These are phyloP conservation scores for Suillus lakei DNA, from an alignment of 768 basidiomycete species.

Conservation along the genomic window DNA sequence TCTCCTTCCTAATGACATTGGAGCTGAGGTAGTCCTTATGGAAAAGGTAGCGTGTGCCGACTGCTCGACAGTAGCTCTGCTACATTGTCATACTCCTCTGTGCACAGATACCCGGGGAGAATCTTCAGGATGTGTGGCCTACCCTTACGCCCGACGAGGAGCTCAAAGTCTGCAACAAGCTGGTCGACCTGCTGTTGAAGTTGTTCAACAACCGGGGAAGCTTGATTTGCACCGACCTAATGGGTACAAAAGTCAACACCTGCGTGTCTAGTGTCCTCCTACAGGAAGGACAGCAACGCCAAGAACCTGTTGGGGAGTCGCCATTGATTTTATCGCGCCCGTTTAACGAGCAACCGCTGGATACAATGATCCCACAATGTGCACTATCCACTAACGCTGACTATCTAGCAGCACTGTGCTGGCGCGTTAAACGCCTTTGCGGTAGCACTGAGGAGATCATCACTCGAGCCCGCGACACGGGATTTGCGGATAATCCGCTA, in stretches of 20 bases:
- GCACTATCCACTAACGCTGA: slow-evolving; percentile 29
- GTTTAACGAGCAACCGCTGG: slow-evolving; percentile 32
- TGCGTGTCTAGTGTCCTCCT: slow-evolving; percentile 12
- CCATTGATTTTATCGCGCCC: slow-evolving; percentile 28
- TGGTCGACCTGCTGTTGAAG: slow-evolving; percentile 34
- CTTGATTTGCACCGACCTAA: slow-evolving; percentile 31
- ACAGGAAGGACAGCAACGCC: slow-evolving; percentile 12
- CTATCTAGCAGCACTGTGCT: slow-evolving; percentile 31
- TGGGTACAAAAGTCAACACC: slow-evolving; percentile 32
- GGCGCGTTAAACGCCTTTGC: slow-evolving; percentile 33
- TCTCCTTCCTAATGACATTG: slow-evolving; percentile 30
- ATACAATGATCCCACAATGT: slow-evolving; percentile 24
- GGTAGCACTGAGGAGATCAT: neutral
- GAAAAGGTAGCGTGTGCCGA: slow-evolving; percentile 29
- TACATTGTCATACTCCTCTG: slow-evolving; percentile 9
- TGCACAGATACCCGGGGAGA: slow-evolving; percentile 30
- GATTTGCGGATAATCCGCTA: slow-evolving; percentile 17
- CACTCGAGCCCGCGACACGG: slow-evolving; percentile 17
- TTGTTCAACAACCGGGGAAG: slow-evolving; percentile 32
- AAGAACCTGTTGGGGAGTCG: neutral
- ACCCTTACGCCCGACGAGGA: slow-evolving; percentile 23
- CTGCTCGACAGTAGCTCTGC: neutral
- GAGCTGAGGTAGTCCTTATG: slow-evolving; percentile 36
- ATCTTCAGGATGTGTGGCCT: slow-evolving; percentile 31
- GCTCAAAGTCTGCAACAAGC: slow-evolving; percentile 25